These are phyloP conservation scores for Paraleonurus japonicus DNA, from an alignment of 257 asterid species.

Conservation along the genomic window DNA sequence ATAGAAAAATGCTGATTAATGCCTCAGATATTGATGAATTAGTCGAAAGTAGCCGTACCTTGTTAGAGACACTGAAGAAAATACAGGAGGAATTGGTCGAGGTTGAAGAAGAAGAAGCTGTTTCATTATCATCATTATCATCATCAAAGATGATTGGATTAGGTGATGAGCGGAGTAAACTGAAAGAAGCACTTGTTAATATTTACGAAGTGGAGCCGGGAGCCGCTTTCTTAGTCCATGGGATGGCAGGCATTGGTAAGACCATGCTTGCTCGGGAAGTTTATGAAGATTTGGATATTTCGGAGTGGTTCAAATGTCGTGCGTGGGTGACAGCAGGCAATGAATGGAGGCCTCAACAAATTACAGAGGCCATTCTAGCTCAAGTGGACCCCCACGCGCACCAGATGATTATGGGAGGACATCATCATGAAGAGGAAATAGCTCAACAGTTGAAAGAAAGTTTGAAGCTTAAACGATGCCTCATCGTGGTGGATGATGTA, in stretches of 20 bases:
- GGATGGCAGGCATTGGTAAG: slow-evolving; percentile 16
- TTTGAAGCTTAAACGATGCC: slow-evolving; percentile 23
- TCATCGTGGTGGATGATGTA: slow-evolving; percentile 43
- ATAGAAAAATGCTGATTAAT: not conserved
- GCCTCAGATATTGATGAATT: too few relatives aligned
- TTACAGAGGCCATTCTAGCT: not conserved
- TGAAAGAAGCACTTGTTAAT: not conserved
- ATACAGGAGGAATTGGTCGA: not conserved
- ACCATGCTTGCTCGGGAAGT: not conserved
- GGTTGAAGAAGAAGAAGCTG: not conserved
- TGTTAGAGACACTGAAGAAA: not conserved
- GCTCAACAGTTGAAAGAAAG: not conserved
- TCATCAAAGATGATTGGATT: not conserved
- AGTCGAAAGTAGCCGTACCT: not conserved
- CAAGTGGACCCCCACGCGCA: not conserved
- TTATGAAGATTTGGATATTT: not conserved
- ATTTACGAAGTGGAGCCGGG: not conserved
- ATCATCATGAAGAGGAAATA: not conserved
- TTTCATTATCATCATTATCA: not conserved
- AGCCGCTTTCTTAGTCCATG: not conserved
- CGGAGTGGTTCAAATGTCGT: not conserved
- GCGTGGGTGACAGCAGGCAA: slow-evolving; percentile 18
- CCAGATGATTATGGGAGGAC: not conserved
- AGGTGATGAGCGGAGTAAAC: not conserved
- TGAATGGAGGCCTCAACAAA: not conserved